Percentiles rank a stretch among this genome's conserved stretches.
Conservation (phyloP, 148 eudicot species). For the Tetragonia tetragonoides region DNA sequence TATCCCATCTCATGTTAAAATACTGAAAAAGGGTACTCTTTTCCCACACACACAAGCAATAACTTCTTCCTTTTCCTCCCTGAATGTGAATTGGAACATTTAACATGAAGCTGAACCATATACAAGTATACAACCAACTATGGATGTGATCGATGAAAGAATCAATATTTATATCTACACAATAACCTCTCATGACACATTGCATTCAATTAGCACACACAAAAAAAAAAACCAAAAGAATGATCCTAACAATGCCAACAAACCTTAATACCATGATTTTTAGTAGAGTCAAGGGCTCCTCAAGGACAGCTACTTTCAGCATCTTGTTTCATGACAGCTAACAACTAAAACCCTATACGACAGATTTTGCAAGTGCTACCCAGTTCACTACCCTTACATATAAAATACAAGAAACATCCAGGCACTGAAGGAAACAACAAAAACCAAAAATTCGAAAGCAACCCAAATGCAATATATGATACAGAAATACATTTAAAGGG, state of each 20-base stretch:
- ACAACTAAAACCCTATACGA: not conserved
- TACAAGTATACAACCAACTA: constrained; percentile 1
- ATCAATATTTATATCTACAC: too few species aligned
- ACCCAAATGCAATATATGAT: not conserved
- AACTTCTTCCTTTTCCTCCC: too few species aligned
- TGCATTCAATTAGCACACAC: too few species aligned
- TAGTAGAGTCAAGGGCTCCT: not conserved
- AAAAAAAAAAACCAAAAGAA: too few species aligned
- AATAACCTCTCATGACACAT: too few species aligned
- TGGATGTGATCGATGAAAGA: too few species aligned
- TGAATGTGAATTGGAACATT: not conserved
- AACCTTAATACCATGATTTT: too few species aligned
- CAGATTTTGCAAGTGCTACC: not conserved
- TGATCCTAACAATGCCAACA: too few species aligned
- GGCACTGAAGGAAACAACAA: not conserved
- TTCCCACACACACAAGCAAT: too few species aligned
- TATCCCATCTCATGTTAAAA: too few species aligned
- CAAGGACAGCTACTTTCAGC: not conserved
- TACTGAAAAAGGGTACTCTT: too few species aligned
- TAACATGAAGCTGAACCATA: not conserved
- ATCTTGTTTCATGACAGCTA: constrained; percentile 4
- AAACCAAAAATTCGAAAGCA: not conserved
- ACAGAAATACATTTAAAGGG: not conserved
- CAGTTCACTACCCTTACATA: not conserved
- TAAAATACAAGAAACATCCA: not conserved